These are phyloP conservation scores for Malassezia cuniculi DNA, from an alignment of 1,284 basidiomycete species.

Conservation along the genomic window DNA sequence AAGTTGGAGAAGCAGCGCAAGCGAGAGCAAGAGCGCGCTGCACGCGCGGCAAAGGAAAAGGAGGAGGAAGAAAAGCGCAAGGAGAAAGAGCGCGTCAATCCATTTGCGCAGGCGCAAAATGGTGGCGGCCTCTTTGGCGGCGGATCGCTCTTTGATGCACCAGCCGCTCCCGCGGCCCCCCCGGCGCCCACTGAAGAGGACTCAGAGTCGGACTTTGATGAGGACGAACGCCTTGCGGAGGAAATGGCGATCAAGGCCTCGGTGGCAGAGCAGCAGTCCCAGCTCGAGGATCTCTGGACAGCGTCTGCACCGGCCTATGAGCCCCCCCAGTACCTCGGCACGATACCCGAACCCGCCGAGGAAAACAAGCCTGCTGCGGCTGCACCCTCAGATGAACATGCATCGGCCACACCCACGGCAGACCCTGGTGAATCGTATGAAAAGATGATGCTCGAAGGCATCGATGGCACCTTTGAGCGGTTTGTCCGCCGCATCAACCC, in stretches of 20 bases:
- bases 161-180: slow-evolving; percentile 5
- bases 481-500: slow-evolving; percentile 31
- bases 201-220: slow-evolving; percentile 18
- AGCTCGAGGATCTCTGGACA: slow-evolving; percentile 25
- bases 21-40: slow-evolving; percentile 1
- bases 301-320: slow-evolving; percentile 17
- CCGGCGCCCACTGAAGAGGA: slow-evolving; percentile 7
- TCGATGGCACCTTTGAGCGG: slow-evolving; percentile 37
- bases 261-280: slow-evolving; percentile 13
- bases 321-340: slow-evolving; percentile 34
- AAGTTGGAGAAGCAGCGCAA: slow-evolving; percentile 35
- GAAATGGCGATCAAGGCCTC: slow-evolving; percentile 40
- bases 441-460: slow-evolving; percentile 28
- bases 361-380: background rate
- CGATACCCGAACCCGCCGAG: slow-evolving; percentile 29
- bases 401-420: no score
- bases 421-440: slow-evolving; percentile 32
- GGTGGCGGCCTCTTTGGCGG: slow-evolving; percentile 25
- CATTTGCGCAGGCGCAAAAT: slow-evolving; percentile 6
- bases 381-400: background rate
- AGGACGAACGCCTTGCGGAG: slow-evolving; percentile 33
- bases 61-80: slow-evolving; percentile 12
- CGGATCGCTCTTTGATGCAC: slow-evolving; percentile 20
- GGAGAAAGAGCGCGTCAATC: slow-evolving; percentile 18
- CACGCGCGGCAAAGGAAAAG: no score